These are phyloP conservation scores for Penicillium frequentans DNA, from an alignment of 2,329 filamentous ascomycete genomes.

Conservation along the genomic window DNA sequence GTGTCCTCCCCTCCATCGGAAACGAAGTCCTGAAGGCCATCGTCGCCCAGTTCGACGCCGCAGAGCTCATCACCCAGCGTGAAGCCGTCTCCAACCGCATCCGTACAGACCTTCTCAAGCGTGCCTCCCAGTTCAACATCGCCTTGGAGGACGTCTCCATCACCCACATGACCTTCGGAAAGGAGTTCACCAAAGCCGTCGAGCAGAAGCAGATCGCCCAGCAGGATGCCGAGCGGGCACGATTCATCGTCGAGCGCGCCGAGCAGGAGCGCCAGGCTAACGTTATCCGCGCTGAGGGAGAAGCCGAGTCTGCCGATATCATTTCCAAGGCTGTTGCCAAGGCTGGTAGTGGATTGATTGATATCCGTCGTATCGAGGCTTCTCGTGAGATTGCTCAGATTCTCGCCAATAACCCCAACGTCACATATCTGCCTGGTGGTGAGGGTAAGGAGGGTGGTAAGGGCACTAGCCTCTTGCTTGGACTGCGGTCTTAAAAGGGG, in stretches of 20 bases:
- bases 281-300: conserved; percentile 96
- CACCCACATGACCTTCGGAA: conserved; percentile 99
- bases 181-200: conserved; percentile 97
- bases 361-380: conserved; percentile 97
- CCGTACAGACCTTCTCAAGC: conserved; percentile 85
- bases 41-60: conserved; percentile 97
- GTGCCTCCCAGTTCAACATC: conserved; percentile 97
- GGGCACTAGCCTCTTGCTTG: conserved; percentile 66
- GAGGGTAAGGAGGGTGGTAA: conserved; percentile 58
- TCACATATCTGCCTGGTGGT: conserved; percentile 86
- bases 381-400: conserved; percentile 93
- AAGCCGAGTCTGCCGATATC: conserved; percentile 93
- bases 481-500: conserved; percentile 55
- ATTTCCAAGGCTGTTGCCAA: conserved; percentile 93
- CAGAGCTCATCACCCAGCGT: conserved; percentile 97
- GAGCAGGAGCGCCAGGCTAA: conserved; percentile 99
- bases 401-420: conserved; percentile 86
- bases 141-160: conserved; percentile 98
- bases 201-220: conserved; percentile 99
- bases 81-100: conserved; percentile 96
- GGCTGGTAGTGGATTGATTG: conserved; percentile 86
- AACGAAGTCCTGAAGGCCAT: conserved; percentile 99
- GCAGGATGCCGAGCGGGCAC: conserved; percentile 94
- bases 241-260: conserved; percentile 97
- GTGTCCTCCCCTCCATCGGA: conserved; percentile 95